A percentile compares a stretch with the other conserved stretches of the same genome.
phyloP scores from a whole-genome alignment of 768 basidiomycete species.

The Trametes maxima region DNA sequence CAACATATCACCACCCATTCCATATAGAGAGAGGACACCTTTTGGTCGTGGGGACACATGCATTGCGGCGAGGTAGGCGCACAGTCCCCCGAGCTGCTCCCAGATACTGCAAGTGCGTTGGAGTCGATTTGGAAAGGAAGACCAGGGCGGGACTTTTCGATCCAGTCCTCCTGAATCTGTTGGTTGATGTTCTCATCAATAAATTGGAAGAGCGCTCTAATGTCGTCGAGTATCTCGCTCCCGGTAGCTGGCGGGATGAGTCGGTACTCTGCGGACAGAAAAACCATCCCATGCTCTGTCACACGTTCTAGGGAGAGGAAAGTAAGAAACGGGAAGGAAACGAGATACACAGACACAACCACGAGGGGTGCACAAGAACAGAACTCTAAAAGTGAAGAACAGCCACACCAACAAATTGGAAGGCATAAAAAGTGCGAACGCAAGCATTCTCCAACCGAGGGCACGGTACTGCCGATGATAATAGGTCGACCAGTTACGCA shows the following conservation, averaged over 20 bases:
- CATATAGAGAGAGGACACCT: conserved; percentile 60
- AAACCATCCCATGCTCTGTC: conserved; percentile 49
- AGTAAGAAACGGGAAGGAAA: background rate
- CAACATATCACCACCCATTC: conserved; percentile 63
- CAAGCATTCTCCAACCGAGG: background rate
- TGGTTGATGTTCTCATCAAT: conserved; percentile 34
- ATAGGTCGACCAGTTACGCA: conserved; percentile 30
- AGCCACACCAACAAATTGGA: too few relatives aligned
- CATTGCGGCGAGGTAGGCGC: conserved; percentile 61
- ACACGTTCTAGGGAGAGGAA: conserved; percentile 45
- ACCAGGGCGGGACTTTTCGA: background rate
- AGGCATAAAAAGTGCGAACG: too few relatives aligned
- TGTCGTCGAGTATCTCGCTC: conserved; percentile 59
- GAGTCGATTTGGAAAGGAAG: conserved; percentile 43
- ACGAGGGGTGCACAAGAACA: too few relatives aligned
- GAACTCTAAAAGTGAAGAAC: too few relatives aligned
- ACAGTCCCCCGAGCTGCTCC: conserved; percentile 66
- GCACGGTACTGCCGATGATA: background rate
- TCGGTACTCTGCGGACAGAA: conserved; percentile 66
- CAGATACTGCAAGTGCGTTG: conserved; percentile 51
- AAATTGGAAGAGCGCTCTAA: conserved; percentile 57
- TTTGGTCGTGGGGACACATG: conserved; percentile 56
- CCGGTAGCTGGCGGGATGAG: conserved; percentile 55
- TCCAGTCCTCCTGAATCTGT: background rate
- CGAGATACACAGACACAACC: background rate